Base-by-base conservation (phyloP, 441 rosid genomes). In the Aquilaria agallochum region DNA sequence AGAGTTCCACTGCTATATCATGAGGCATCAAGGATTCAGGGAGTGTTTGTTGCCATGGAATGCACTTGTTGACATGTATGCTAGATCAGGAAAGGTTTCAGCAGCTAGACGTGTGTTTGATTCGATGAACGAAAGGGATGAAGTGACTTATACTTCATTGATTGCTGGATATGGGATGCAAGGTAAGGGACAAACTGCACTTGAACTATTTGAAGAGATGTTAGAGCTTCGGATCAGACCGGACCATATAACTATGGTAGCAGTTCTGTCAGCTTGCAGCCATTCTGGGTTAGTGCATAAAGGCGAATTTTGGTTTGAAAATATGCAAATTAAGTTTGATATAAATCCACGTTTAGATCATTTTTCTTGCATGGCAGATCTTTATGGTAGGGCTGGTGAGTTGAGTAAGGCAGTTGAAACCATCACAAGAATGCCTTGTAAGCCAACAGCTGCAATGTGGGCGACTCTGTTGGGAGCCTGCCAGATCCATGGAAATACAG, bases 111-210 rank as follows among this genome's bases (percentile, higher is more conserved):
- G 64, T 53, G 68, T 86, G 54, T 86, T 80, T 74, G 72, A 74
- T 50, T 72, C 61, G 60, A 76, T 91, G 94, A 68, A 40, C 20
- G 59, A 34, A 50, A 79, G 80, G 74, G 92, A 87, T 63, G 79
- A 79, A 63, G 92, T 89, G 63, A 91, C 96, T 59, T 91, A 85
- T 73, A 89, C 97, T 58, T 86, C 90, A 47, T 74, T 89, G 77
- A 87, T 91, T 68, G 78, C 85, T 55, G 97, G 90, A 51, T 87
- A 82, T 52, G 94, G 96, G 52, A 69, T 74, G 65, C 94, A 78
- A 60, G 96, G 96, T 40, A 75, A 87, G 40, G 97, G 89, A 45
- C 56, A 40, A 58, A 60, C 70, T 48, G 90, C 92, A 5, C 20
- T 89, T 58, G 71, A 69, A 31, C 74, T 83, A 59, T 87, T 87